Base-by-base conservation (phyloP, 306 rosid genomes). In the Gynostemma pentaphyllum region DNA sequence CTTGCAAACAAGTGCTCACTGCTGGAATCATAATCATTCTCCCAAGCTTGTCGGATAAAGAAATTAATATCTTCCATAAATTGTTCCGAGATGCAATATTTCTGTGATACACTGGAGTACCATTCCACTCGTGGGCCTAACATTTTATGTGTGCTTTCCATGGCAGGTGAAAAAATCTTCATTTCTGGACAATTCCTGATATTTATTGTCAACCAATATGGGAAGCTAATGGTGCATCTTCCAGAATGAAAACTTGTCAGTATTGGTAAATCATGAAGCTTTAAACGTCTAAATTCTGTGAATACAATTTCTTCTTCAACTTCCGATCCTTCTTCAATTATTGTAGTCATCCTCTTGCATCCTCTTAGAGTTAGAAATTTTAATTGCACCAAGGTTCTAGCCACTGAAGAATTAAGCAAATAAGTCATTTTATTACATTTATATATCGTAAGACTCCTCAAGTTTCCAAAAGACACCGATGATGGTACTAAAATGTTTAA, bases 291-390 rank as follows among this genome's bases (percentile, higher is more conserved):
- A 9, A 56, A 19, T 0, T 0, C 3, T 16, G 18, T 9, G 44
- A 56, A 32, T 15, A 32, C 28, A 32, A 56, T 56, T 34, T 56
- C 63, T 24, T 56, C 63, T 56, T 12, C 63, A 1, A 28, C 63
- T 29, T 56, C 63, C 1, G 0, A 14, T 56, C 8, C 63, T 34
- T 3, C 1, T 9, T 4, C 63, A 56, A 56, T 10, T 1, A 56
- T 26, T 24, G 9, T 32, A n/a, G 2, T 56, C 63, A 56, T 56
- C 45, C 14, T 56, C 16, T 56, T 56, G 27, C 63, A 56, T 9
- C 3, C 9, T 2, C 5, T 1, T 56, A 56, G 0, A 30, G 0
- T 0, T 7, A 56, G 16, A 2, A 0, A 0, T 0, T 16, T 0
- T 4, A 56, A 42, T 0, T 8, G 9, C 41, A 10, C 45, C 1